Base-by-base conservation (phyloP, 306 rosid species). In the Canavalia ensiformis region DNA sequence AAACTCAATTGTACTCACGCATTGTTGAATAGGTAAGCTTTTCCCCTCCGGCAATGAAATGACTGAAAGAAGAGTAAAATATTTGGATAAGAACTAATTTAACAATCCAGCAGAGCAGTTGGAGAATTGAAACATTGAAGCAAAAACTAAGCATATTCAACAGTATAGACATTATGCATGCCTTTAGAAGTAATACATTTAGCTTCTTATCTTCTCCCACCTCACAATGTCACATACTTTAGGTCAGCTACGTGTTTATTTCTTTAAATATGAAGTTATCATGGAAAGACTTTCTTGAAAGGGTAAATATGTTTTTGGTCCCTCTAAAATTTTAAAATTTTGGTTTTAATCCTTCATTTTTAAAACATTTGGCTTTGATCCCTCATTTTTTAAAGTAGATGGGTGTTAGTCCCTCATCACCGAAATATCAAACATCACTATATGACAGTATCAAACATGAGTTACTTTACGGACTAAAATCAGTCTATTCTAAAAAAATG, bases 1-100 rank as follows among this genome's bases (percentile, higher is more conserved):
- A 57, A 75, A 75, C 52, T 25, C 68, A 68, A 83, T 82, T 84
- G 74, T 86, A 89, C 95, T 94, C 85, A 94, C 97, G 75, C 92
- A 11, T 92, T 87, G 67, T 79, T 90, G 87, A 92, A 92, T 51
- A 94, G 97, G 83, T 90, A 94, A 7, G 98, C 97, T 80, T 92
- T 94, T 67, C 97, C 98, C 5, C 88, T 84, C 76, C 93, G 92
- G 72, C 94, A 87, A 75, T 84, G 87, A 86, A 94, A 94, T 33
- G 71, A 52, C 98, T 94, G 90, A 80, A 79, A 76, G 28, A 83
- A 82, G 39, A 58, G 75, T 35, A 66, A 45, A 81, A 85, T 52
- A 70, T 64, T 67, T 46, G 71, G 76, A 86, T 64, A 63, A 25
- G 65, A 84, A 62, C 44, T 45, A 79, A 13, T 30, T 79, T 65